phyloP scores from a whole-genome alignment of 768 basidiomycete genomes.

The Pulveroboletus sp. region DNA sequence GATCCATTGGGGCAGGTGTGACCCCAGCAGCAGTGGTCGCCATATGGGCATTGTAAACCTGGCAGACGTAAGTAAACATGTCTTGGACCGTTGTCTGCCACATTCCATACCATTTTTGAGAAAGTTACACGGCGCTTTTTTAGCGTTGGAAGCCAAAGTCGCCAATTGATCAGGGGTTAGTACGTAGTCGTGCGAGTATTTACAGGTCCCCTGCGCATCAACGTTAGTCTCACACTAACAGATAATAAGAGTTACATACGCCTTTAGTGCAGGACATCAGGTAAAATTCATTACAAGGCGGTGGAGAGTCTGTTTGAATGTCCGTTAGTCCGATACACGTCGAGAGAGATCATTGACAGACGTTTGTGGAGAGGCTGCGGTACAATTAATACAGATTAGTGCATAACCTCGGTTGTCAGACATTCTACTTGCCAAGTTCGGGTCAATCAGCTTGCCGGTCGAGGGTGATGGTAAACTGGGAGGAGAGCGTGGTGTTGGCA shows the following conservation, averaged over 20 bases:
- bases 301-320: slow-evolving; percentile 60
- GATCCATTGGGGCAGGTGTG: slow-evolving; percentile 80
- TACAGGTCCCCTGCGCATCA: slow-evolving; percentile 56
- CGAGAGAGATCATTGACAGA: slow-evolving; percentile 34
- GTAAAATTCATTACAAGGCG: slow-evolving; percentile 84
- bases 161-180: slow-evolving; percentile 70
- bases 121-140: slow-evolving; percentile 85
- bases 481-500: slow-evolving; percentile 67
- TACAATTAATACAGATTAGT: slow-evolving; percentile 9
- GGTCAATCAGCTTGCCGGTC: slow-evolving; percentile 49
- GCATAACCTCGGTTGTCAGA: background rate
- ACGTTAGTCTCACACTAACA: slow-evolving; percentile 14
- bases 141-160: slow-evolving; percentile 70
- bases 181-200: slow-evolving; percentile 80
- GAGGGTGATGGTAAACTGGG: slow-evolving; percentile 32
- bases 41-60: slow-evolving; percentile 77
- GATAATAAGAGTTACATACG: slow-evolving; percentile 33
- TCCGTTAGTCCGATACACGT: slow-evolving; percentile 2
- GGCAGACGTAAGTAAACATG: slow-evolving; percentile 4
- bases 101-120: slow-evolving; percentile 62
- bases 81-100: background rate
- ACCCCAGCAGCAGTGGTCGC: slow-evolving; percentile 78
- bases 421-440: slow-evolving; percentile 52
- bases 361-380: slow-evolving; percentile 75
- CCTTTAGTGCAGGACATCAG: slow-evolving; percentile 82